Conservation (phyloP, 129 eudicot species). For the Tanacetum coccineum region DNA sequence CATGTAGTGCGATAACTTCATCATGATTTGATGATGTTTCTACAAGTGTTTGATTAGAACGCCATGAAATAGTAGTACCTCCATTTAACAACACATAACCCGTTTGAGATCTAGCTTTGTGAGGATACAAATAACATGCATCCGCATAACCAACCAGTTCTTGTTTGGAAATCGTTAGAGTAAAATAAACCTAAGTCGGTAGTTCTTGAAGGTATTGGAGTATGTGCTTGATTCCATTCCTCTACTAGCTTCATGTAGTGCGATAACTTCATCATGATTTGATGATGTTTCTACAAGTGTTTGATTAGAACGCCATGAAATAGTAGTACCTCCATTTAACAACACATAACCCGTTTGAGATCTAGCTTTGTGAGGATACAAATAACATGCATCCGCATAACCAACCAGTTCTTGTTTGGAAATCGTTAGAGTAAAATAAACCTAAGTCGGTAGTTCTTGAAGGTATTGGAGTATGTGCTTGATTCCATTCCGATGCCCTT, state of each 20-base stretch:
- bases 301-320: neutral
- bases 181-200: neutral
- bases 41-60: neutral
- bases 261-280: neutral
- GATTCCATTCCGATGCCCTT: too few species aligned
- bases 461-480: neutral
- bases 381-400: slow-evolving; percentile 2
- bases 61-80: neutral
- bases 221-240: too few species aligned
- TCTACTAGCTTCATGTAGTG: neutral
- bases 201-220: neutral
- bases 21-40: neutral
- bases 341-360: neutral
- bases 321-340: neutral
- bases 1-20: neutral
- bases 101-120: neutral
- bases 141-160: neutral
- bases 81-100: neutral
- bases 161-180: neutral
- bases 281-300: neutral
- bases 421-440: neutral
- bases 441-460: neutral
- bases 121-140: neutral
- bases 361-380: neutral
- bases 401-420: neutral